Percentiles rank a stretch among this genome's conserved stretches.
Evolutionary conservation across 139 green algal genomes (phyloP).

Genomic region (Chlorella vulgaris): DNA sequence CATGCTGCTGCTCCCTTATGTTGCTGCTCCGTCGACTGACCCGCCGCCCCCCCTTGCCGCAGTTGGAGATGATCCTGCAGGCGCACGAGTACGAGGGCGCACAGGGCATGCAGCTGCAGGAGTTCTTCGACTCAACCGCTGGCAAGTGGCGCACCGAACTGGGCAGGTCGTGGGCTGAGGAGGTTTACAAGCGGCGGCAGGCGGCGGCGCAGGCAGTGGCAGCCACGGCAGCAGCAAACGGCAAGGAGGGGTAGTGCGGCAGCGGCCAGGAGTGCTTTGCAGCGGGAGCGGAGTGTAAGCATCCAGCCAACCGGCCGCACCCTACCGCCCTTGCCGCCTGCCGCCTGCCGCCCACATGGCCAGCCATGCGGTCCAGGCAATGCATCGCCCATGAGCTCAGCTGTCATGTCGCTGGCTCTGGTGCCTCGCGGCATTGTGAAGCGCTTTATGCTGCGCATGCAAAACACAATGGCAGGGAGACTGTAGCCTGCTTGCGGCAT

Average conservation of each 20-base stretch:
- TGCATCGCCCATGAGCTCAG: no score
- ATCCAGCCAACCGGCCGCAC: no score
- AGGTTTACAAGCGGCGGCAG: slow-evolving; percentile 34
- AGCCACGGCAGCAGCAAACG: not conserved
- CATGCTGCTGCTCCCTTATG: not conserved
- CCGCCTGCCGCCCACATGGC: no score
- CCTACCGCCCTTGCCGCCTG: no score
- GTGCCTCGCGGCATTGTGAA: no score
- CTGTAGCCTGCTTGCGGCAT: no score
- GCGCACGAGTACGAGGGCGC: slow-evolving; percentile 87
- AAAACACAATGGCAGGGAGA: no score
- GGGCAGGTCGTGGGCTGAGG: slow-evolving; percentile 63
- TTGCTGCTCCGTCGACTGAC: not conserved
- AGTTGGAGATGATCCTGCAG: slow-evolving; percentile 84
- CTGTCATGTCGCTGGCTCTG: no score
- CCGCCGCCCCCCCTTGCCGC: not conserved
- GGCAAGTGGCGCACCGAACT: slow-evolving; percentile 78
- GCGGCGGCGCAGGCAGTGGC: slow-evolving; percentile 1
- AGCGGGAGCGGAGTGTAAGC: no score
- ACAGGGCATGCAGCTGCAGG: slow-evolving; percentile 70
- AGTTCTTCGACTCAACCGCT: slow-evolving; percentile 88
- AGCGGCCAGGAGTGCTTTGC: no score
- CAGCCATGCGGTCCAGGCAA: no score
- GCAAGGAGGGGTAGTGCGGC: not conserved
- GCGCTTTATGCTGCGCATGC: no score